Conservation (phyloP, 1,284 basidiomycete species). For the Termitomyces sp. region DNA sequence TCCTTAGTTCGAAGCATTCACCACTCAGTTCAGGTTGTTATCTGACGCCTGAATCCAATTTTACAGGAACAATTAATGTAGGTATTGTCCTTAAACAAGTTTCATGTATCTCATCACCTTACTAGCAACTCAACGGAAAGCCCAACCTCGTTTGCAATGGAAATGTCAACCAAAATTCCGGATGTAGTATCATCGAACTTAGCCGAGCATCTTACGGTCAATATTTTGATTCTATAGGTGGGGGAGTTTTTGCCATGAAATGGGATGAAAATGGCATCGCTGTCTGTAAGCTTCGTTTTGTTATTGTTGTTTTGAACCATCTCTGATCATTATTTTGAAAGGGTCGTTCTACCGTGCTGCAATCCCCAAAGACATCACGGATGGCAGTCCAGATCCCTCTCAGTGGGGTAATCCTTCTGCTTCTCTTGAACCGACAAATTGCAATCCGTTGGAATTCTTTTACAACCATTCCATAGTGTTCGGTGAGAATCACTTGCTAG, state of each 20-base stretch:
- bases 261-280: slow-evolving; percentile 72
- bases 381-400: slow-evolving; percentile 50
- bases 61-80: slow-evolving; percentile 56
- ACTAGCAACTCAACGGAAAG: slow-evolving; percentile 35
- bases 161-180: slow-evolving; percentile 47
- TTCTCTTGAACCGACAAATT: slow-evolving; percentile 45
- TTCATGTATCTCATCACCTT: not conserved
- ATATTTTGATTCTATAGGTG: slow-evolving; percentile 63
- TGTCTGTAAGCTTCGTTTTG: slow-evolving; percentile 47
- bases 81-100: slow-evolving; percentile 18
- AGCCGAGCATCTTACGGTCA: slow-evolving; percentile 69
- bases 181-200: slow-evolving; percentile 69
- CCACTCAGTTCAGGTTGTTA: slow-evolving; percentile 14
- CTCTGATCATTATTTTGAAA: slow-evolving; percentile 23
- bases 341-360: slow-evolving; percentile 73
- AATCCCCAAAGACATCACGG: slow-evolving; percentile 60
- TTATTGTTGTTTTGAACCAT: not conserved
- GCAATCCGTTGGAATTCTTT: slow-evolving; percentile 51
- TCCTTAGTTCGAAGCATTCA: not conserved
- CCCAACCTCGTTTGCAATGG: slow-evolving; percentile 55
- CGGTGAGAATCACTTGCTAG: slow-evolving; percentile 10
- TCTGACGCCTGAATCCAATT: slow-evolving; percentile 31
- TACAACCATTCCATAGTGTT: slow-evolving; percentile 32
- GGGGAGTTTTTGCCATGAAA: slow-evolving; percentile 76
- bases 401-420: slow-evolving; percentile 68